Percentiles rank a stretch among this genome's conserved stretches.
phyloP scores from a whole-genome alignment of 208 protist genomes.

The Trypanosoma lewisi region DNA sequence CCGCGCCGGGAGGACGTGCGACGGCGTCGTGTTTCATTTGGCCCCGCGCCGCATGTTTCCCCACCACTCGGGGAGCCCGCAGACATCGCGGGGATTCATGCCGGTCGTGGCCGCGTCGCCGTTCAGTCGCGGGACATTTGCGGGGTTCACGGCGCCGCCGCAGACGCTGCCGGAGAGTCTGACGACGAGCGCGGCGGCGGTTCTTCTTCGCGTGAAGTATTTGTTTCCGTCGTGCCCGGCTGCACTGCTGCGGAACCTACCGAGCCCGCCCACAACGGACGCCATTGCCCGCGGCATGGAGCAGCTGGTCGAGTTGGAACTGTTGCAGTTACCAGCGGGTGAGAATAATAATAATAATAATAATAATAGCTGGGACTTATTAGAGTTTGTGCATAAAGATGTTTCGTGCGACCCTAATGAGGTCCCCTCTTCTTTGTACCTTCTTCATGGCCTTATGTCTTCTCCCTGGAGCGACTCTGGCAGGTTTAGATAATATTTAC shows the following conservation, averaged over 20 bases:
- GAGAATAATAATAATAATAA: not conserved
- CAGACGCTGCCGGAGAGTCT: conserved; percentile 14
- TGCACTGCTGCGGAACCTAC: conserved; percentile 31
- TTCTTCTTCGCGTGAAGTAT: conserved; percentile 59
- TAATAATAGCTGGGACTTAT: not conserved
- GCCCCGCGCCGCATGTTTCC: conserved; percentile 38
- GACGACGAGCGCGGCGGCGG: conserved; percentile 36
- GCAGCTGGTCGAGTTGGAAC: conserved; percentile 49
- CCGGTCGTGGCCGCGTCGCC: not conserved
- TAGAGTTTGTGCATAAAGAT: no score
- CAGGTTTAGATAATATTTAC: conserved; percentile 1
- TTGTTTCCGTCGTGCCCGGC: conserved; percentile 35
- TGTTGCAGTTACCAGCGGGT: conserved; percentile 23
- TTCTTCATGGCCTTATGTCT: not conserved
- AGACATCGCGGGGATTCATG: not conserved
- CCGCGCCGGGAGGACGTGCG: conserved; percentile 60
- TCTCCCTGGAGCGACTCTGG: not conserved
- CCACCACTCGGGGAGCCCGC: conserved; percentile 1
- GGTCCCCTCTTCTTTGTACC: no score
- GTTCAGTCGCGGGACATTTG: not conserved
- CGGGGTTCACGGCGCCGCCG: conserved; percentile 1
- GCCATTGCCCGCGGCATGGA: conserved; percentile 34
- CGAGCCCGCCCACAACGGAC: conserved; percentile 27
- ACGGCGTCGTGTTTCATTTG: conserved; percentile 71
- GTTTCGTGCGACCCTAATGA: no score